Percentiles rank a stretch among this genome's conserved stretches.
phyloP scores from a whole-genome alignment of 1,284 basidiomycete species.

The Athelia psychrophila region DNA sequence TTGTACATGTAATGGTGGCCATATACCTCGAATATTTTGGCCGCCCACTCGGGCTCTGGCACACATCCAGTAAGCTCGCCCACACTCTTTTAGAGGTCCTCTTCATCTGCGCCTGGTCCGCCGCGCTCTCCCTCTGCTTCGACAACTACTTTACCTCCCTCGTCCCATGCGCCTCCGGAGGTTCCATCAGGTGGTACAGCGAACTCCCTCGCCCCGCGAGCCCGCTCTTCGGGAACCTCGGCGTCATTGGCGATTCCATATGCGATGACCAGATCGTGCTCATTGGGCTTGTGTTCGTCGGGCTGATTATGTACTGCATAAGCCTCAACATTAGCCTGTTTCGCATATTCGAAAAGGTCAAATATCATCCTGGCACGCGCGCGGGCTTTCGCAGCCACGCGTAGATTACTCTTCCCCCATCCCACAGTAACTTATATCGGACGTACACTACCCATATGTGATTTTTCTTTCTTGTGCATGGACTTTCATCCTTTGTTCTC shows the following conservation, averaged over 20 bases:
- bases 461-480: no score
- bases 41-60: constrained; percentile 87
- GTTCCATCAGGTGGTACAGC: constrained; percentile 69
- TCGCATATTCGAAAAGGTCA: constrained; percentile 86
- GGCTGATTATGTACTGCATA: constrained; percentile 73
- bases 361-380: constrained; percentile 42
- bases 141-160: constrained; percentile 91
- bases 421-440: background rate
- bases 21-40: constrained; percentile 86
- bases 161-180: constrained; percentile 67
- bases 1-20: constrained; percentile 83
- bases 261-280: constrained; percentile 73
- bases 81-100: constrained; percentile 82
- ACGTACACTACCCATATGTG: no score
- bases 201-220: constrained; percentile 47
- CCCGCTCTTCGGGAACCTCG: constrained; percentile 37
- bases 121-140: constrained; percentile 83
- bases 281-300: constrained; percentile 72
- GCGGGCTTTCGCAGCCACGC: background rate
- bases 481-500: no score
- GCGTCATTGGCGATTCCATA: constrained; percentile 49
- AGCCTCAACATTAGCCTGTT: constrained; percentile 85
- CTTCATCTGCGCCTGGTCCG: constrained; percentile 91
- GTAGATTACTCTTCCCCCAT: constrained; percentile 1
- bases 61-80: constrained; percentile 76